Conservation (phyloP, 2,329 filamentous ascomycete genomes). For the Ophiostoma triangulosporum region DNA sequence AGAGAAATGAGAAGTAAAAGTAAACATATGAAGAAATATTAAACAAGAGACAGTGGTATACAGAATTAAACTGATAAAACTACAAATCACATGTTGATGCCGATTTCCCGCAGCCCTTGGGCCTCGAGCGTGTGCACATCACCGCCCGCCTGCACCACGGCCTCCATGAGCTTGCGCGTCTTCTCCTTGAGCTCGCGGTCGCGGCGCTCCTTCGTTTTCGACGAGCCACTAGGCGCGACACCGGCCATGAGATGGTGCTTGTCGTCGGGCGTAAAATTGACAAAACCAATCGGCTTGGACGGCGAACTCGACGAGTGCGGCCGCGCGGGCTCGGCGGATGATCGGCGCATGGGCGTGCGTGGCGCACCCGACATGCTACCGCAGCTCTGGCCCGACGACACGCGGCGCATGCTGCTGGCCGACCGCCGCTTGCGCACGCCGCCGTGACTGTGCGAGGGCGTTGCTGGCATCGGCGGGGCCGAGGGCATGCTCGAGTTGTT, state of each 20-base stretch:
- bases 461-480: neutral
- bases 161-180: conserved; percentile 53
- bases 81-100: neutral
- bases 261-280: conserved; percentile 82
- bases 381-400: neutral
- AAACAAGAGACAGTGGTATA: neutral
- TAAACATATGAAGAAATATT: neutral
- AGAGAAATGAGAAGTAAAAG: neutral
- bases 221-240: conserved; percentile 80
- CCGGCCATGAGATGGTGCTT: conserved; percentile 68
- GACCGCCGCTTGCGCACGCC: conserved; percentile 25
- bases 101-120: conserved; percentile 2
- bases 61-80: neutral
- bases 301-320: conserved; percentile 3
- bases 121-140: conserved; percentile 35
- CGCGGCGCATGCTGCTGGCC: conserved; percentile 18
- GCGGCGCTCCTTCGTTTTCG: conserved; percentile 85
- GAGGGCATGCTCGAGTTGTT: neutral
- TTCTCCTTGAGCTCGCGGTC: conserved; percentile 80
- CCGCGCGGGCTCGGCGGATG: conserved; percentile 2
- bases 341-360: conserved; percentile 6
- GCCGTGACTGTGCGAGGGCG: conserved; percentile 5
- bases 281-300: conserved; percentile 45
- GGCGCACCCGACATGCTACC: neutral
- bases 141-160: conserved; percentile 57